phyloP scores from a whole-genome alignment of 192 early-diverging fungal species.

The Allomyces javanicus region DNA sequence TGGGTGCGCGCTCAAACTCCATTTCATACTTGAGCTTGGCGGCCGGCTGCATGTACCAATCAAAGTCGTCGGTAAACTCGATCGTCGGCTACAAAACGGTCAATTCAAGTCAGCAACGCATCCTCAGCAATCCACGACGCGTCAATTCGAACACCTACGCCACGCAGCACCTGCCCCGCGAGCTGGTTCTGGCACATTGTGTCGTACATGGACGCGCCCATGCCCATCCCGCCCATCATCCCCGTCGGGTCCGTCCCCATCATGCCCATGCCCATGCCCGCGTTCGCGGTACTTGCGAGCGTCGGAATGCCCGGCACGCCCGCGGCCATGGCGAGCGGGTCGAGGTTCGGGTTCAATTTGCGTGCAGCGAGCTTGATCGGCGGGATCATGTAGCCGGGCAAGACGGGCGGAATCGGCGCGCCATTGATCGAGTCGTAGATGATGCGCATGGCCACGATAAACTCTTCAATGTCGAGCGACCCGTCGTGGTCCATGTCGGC shows the following conservation, averaged over 20 bases:
- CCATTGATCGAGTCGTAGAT: constrained; percentile 45
- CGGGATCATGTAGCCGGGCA: constrained; percentile 48
- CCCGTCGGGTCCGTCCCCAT: constrained; percentile 1
- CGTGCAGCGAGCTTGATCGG: constrained; percentile 34
- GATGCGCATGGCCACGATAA: constrained; percentile 57
- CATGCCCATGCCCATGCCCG: background rate
- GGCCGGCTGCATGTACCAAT: constrained; percentile 41
- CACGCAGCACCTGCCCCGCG: constrained; percentile 1
- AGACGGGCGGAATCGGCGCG: constrained; percentile 25
- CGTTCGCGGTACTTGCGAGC: constrained; percentile 6
- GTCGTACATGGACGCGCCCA: too few relatives aligned
- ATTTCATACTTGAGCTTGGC: constrained; percentile 33
- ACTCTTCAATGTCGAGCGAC: constrained; percentile 63
- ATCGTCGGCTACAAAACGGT: constrained; percentile 12
- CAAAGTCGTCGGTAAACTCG: constrained; percentile 27
- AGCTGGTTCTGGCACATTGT: background rate
- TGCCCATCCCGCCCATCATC: too few relatives aligned
- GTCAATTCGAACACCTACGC: constrained; percentile 3
- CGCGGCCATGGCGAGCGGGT: background rate
- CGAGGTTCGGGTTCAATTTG: constrained; percentile 2
- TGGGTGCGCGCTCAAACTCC: constrained; percentile 14
- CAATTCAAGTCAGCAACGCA: constrained; percentile 8
- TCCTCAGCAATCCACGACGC: constrained; percentile 6
- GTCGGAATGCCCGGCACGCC: constrained; percentile 3
- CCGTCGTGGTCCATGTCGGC: constrained; percentile 70